Evolutionary conservation across 495 filamentous ascomycete species (phyloP), one percentile per base, ranked within the genome.

Genomic region (Penicillium paradoxum): DNA sequence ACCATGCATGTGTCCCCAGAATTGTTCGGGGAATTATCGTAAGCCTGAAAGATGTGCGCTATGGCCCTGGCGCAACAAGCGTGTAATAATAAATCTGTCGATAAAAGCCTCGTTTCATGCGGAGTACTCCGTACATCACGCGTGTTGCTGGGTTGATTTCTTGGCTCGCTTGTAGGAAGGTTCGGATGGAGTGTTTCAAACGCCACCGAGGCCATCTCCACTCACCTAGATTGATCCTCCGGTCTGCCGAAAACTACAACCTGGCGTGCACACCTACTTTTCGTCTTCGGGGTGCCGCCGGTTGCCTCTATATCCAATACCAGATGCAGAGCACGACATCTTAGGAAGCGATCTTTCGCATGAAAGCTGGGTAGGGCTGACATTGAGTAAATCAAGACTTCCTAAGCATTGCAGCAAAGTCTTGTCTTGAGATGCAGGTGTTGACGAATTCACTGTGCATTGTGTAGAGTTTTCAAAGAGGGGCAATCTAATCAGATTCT

Each of bases 401-500:
- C 6, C 17, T 9, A 33, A 22, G 37, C 36, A 18, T 39, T 0
- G 30, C 47, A 32, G 7, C 3, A 51, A 33, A 51, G 27, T 15
- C 49, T 43, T 34, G 49, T 15, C 4, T 15, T 41, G 15, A 38
- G 22, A 4, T 32, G 36, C 18, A 33, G 37, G 4, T 22, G 18
- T 10, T n/a, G 27, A 27, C 10, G 37, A 41, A 27, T 3, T n/a
- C n/a, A 22, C 32, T 41, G 3, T n/a, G 15, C 21, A 48, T 1
- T 15, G n/a, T 1, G 27, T 51, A 49, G 50, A 38, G 21, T 44
- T 36, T 54, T 36, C 39, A 46, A 32, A 19, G 45, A 19, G 41
- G 53, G 52, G 27, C 42, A 44, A 58, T 58, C 56, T 58, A 58
- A 58, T 58, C 52, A 30, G 56, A 58, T 58, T 39, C 40, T n/a